phyloP scores from a whole-genome alignment of 2,329 filamentous ascomycete species.

The Talaromyces verruculosus region DNA sequence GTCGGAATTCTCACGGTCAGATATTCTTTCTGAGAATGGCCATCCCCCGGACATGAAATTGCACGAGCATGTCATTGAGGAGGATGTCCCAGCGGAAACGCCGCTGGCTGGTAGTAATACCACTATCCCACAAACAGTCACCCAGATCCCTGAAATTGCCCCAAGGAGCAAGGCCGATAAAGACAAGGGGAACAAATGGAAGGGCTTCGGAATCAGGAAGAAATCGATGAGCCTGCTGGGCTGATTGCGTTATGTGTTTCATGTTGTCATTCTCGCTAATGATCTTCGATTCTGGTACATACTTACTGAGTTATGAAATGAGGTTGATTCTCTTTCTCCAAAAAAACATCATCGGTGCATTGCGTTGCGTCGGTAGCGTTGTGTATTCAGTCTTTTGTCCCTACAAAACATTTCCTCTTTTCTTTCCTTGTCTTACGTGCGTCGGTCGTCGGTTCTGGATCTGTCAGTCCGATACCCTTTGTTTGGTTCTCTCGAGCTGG shows the following conservation, averaged over 20 bases:
- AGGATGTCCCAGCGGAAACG: conserved; percentile 15
- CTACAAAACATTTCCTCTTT: not conserved
- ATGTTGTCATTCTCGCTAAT: not conserved
- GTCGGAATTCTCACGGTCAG: conserved; percentile 24
- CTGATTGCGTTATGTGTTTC: not conserved
- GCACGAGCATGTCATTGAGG: conserved; percentile 22
- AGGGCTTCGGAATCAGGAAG: conserved; percentile 46
- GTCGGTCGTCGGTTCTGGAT: conserved; percentile 2
- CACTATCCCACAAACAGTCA: not conserved
- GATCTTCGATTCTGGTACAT: conserved; percentile 21
- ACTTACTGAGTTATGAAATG: conserved; percentile 10
- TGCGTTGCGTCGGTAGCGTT: not conserved
- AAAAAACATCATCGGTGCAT: conserved; percentile 19
- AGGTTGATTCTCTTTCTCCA: conserved; percentile 5
- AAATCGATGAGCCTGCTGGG: conserved; percentile 43
- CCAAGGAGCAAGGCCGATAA: conserved; percentile 19
- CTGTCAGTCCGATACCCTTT: conserved; percentile 9
- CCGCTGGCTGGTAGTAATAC: not conserved
- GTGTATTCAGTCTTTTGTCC: conserved; percentile 12
- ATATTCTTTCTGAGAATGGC: conserved; percentile 16
- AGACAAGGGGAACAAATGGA: conserved; percentile 33
- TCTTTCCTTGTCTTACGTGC: not conserved
- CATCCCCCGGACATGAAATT: conserved; percentile 14
- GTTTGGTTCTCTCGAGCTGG: not conserved
- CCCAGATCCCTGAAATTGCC: not conserved